Evolutionary conservation across 2,329 filamentous ascomycete genomes (phyloP).

Genomic region (Orbilia oligospora): DNA sequence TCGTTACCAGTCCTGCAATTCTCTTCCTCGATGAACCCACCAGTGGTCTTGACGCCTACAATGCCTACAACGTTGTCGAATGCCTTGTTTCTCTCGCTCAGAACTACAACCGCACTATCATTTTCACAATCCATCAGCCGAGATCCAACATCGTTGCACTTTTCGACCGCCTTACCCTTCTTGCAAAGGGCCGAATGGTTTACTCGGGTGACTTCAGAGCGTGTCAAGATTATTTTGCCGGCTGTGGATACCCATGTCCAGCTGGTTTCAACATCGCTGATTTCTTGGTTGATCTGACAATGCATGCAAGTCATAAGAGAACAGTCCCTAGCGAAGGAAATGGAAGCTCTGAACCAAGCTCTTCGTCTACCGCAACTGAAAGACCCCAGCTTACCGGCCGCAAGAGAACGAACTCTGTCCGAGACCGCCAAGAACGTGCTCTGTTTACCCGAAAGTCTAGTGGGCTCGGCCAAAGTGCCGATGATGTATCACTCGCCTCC

Average conservation of each 20-base stretch:
- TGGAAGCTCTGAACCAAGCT: conserved; percentile 76
- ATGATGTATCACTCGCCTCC: conserved; percentile 71
- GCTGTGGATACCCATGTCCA: conserved; percentile 91
- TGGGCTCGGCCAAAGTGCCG: conserved; percentile 72
- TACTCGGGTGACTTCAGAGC: conserved; percentile 91
- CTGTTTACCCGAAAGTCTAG: conserved; percentile 82
- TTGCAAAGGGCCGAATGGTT: conserved; percentile 89
- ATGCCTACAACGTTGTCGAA: conserved; percentile 98
- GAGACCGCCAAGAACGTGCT: conserved; percentile 87
- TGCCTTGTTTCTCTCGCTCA: conserved; percentile 95
- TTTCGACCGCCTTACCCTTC: conserved; percentile 91
- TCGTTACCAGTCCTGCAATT: conserved; percentile 97
- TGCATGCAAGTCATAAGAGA: conserved; percentile 82
- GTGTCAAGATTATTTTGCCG: conserved; percentile 93
- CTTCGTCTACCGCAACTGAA: conserved; percentile 69
- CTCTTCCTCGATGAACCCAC: conserved; percentile 97
- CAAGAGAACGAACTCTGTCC: conserved; percentile 84
- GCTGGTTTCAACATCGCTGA: conserved; percentile 99
- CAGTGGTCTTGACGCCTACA: conserved; percentile 94
- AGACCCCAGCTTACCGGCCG: conserved; percentile 63
- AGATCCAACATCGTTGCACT: conserved; percentile 98
- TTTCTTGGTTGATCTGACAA: conserved; percentile 95
- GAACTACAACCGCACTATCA: conserved; percentile 94
- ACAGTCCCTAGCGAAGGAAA: conserved; percentile 78
- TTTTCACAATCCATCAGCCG: conserved; percentile 98